Evolutionary conservation across 495 filamentous ascomycete species (phyloP).

Genomic region (Penicillium waksmanii): DNA sequence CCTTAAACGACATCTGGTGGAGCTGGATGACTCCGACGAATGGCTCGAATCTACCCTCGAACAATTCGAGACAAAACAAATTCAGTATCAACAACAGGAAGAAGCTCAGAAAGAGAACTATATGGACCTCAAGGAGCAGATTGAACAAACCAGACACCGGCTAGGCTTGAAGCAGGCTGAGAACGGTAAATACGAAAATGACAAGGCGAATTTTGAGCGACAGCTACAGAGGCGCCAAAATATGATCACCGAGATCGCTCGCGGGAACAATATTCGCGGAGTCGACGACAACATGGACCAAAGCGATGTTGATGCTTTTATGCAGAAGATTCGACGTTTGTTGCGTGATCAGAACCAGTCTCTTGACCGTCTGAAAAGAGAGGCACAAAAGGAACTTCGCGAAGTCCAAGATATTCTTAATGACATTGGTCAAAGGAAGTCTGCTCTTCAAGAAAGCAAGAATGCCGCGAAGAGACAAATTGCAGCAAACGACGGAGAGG

Average conservation of each 20-base stretch:
- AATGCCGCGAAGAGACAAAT: conserved; percentile 70
- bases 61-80: conserved; percentile 76
- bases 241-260: conserved; percentile 77
- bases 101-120: conserved; percentile 63
- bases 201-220: conserved; percentile 83
- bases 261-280: conserved; percentile 79
- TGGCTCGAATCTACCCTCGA: conserved; percentile 76
- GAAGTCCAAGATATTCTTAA: conserved; percentile 67
- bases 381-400: conserved; percentile 70
- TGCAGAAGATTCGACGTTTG: conserved; percentile 72
- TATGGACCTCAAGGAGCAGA: conserved; percentile 62
- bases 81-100: conserved; percentile 63
- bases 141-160: conserved; percentile 58
- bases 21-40: conserved; percentile 77
- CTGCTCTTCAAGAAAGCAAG: conserved; percentile 70
- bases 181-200: conserved; percentile 79
- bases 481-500: conserved; percentile 67
- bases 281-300: conserved; percentile 81
- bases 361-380: conserved; percentile 71
- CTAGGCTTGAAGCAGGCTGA: conserved; percentile 78
- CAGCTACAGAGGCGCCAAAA: conserved; percentile 69
- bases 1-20: conserved; percentile 68
- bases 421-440: conserved; percentile 68
- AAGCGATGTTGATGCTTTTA: conserved; percentile 71
- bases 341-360: conserved; percentile 75